Base-by-base conservation (phyloP, 306 rosid genomes). In the Heteromeles arbutifolia region DNA sequence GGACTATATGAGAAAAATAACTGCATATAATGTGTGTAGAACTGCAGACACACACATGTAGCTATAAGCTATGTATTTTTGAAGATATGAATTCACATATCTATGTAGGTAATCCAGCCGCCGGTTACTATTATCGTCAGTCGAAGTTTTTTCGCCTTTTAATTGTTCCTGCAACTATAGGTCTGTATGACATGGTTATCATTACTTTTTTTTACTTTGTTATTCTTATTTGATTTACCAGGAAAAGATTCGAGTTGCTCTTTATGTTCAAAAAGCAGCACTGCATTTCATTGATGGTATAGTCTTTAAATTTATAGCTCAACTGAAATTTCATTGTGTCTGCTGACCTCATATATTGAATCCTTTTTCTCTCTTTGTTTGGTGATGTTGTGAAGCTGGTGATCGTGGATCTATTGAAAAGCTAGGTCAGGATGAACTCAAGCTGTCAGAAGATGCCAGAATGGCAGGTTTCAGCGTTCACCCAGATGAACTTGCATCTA, bases 221-320 rank as follows among this genome's bases (percentile, higher is more conserved):
- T 59, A 66, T 74, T 72, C 79, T 73, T 69, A 29, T 78, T 80
- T 86, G 65, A 75, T 74, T 69, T 53, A 50, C 64, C 92, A 95
- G 99, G 97, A 89, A 86, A 89, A 84, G 66, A 80, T 95, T 78
- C 96, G 99, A 80, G 86, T 90, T 74, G 97, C 96, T 79, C 88
- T 95, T 45, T 86, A 84, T 69, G 97, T 92, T 65, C 97, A 95
- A 75, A 89, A 89, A 85, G 99, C 99, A 73, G 99, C 99, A 62
- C 69, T 92, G 79, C 93, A 88, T 17, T 95, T 95, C 81, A 83
- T 92, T 57, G 97, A 92, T 75, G 99, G 99, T 95, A 92, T 65
- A 65, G 64, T 65, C 69, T 73, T 79, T 69, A 50, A 69, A 77
- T 65, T 72, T 83, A 75, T 48, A 6, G 22, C 14, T 43, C 29